Evolutionary conservation across 352 stramenopile genomes (phyloP).

Genomic region (Pythium myriotylum): DNA sequence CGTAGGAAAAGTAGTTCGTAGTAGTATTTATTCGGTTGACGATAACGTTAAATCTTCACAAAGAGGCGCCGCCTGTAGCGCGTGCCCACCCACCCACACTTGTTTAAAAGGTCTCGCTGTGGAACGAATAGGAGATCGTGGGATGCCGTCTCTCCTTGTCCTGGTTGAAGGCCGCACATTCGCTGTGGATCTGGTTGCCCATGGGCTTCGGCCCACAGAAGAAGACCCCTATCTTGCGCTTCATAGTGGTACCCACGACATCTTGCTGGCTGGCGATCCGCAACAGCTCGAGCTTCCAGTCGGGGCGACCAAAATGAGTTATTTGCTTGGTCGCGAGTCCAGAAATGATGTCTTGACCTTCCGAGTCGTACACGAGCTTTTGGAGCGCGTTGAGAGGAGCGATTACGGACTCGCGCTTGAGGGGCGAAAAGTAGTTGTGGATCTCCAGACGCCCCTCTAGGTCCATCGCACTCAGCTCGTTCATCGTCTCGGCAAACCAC

Average conservation of each 20-base stretch:
- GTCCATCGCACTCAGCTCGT: slow-evolving; percentile 75
- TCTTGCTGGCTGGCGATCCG: slow-evolving; percentile 35
- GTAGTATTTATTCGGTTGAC: too few species aligned
- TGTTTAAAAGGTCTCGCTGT: slow-evolving; percentile 44
- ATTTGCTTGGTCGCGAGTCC: slow-evolving; percentile 72
- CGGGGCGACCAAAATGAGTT: slow-evolving; percentile 74
- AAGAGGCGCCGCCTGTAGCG: too few species aligned
- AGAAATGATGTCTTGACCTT: slow-evolving; percentile 77
- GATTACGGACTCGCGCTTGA: slow-evolving; percentile 60
- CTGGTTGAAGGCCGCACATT: slow-evolving; percentile 64
- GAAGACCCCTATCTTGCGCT: slow-evolving; percentile 77
- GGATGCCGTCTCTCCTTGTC: slow-evolving; percentile 36
- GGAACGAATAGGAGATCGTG: slow-evolving; percentile 61
- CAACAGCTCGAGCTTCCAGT: slow-evolving; percentile 71
- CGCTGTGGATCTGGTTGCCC: slow-evolving; percentile 55
- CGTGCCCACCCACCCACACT: too few species aligned
- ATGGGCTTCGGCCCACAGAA: slow-evolving; percentile 73
- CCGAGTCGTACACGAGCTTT: slow-evolving; percentile 66
- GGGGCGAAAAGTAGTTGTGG: slow-evolving; percentile 81
- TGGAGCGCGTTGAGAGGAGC: slow-evolving; percentile 74
- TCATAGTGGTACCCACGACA: slow-evolving; percentile 1
- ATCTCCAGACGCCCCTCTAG: slow-evolving; percentile 74
- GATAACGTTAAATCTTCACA: too few species aligned
- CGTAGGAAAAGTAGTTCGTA: too few species aligned
- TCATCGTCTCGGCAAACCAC: slow-evolving; percentile 86